Percentiles rank a stretch among this genome's conserved stretches.
Evolutionary conservation across 2,329 filamentous ascomycete species (phyloP).

Genomic region (Dothistroma septosporum): DNA sequence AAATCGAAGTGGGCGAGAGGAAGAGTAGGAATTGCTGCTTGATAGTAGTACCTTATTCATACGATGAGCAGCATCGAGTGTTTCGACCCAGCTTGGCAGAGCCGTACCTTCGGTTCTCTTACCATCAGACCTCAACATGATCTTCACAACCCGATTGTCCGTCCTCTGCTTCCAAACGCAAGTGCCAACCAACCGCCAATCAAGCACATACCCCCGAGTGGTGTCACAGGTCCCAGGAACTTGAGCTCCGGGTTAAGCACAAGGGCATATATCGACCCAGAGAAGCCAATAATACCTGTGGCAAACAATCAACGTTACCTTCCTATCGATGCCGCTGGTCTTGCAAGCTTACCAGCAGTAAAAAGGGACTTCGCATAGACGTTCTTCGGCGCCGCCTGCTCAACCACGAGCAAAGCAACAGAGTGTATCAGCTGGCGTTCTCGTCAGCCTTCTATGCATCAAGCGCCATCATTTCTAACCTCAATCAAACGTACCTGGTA

Average conservation of each 20-base stretch:
- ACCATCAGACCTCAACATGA: not conserved
- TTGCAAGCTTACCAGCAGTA: conserved; percentile 44
- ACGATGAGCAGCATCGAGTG: not conserved
- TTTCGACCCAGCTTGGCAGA: not conserved
- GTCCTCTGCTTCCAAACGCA: conserved; percentile 38
- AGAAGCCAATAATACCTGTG: conserved; percentile 60
- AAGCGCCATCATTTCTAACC: not conserved
- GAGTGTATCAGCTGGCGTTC: conserved; percentile 57
- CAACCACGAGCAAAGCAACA: conserved; percentile 55
- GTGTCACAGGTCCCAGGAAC: conserved; percentile 60
- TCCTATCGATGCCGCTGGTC: not conserved
- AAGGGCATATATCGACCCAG: conserved; percentile 61
- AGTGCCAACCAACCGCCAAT: conserved; percentile 61
- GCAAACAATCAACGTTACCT: not conserved
- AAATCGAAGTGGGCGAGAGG: not conserved
- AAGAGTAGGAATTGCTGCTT: not conserved
- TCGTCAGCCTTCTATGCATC: not conserved
- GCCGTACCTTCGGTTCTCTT: not conserved
- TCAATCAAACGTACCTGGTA: conserved; percentile 52
- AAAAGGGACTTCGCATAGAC: conserved; percentile 55
- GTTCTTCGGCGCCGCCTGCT: conserved; percentile 48
- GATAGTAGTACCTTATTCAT: not conserved
- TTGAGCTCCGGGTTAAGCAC: conserved; percentile 59
- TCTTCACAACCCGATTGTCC: conserved; percentile 9
- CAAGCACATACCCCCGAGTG: conserved; percentile 59